These are phyloP conservation scores for Nemania sp. DNA, from an alignment of 2,329 filamentous ascomycete genomes.

Conservation along the genomic window DNA sequence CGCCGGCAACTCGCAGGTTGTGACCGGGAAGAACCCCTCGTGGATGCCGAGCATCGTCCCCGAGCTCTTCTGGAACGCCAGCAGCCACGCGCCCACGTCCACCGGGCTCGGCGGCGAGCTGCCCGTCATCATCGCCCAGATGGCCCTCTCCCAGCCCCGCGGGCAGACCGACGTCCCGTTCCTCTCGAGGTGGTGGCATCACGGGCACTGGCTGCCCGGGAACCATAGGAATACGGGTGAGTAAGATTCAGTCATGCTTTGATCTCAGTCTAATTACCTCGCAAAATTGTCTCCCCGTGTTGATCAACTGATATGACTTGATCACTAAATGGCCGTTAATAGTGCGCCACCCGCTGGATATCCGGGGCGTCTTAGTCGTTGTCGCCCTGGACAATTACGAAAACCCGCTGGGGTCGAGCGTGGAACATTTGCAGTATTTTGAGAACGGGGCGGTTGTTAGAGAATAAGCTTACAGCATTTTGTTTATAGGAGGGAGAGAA, in stretches of 20 bases:
- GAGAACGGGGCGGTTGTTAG: slow-evolving; percentile 13
- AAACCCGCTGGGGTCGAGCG: slow-evolving; percentile 5
- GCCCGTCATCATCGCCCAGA: slow-evolving; percentile 25
- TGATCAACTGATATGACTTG: background rate
- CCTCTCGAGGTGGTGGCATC: slow-evolving; percentile 7
- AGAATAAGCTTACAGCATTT: background rate
- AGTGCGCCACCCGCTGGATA: background rate
- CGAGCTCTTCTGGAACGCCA: slow-evolving; percentile 14
- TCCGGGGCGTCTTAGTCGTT: slow-evolving; percentile 27
- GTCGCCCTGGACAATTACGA: slow-evolving; percentile 21
- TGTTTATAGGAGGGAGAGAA: no score
- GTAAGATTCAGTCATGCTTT: background rate
- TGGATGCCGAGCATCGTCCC: slow-evolving; percentile 31
- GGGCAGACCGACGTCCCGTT: slow-evolving; percentile 24
- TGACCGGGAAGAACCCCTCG: slow-evolving; percentile 14
- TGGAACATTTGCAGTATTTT: slow-evolving; percentile 8
- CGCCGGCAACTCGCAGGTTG: slow-evolving; percentile 5
- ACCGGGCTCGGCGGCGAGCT: slow-evolving; percentile 25
- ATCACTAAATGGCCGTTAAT: background rate
- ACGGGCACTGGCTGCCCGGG: background rate
- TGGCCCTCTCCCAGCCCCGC: slow-evolving; percentile 26
- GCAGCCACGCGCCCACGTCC: background rate
- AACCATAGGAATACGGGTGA: background rate
- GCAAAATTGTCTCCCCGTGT: no score
- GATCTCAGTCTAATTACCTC: background rate